Conservation (phyloP, 495 filamentous ascomycete species). For the Aspergillus bridgeri region DNA sequence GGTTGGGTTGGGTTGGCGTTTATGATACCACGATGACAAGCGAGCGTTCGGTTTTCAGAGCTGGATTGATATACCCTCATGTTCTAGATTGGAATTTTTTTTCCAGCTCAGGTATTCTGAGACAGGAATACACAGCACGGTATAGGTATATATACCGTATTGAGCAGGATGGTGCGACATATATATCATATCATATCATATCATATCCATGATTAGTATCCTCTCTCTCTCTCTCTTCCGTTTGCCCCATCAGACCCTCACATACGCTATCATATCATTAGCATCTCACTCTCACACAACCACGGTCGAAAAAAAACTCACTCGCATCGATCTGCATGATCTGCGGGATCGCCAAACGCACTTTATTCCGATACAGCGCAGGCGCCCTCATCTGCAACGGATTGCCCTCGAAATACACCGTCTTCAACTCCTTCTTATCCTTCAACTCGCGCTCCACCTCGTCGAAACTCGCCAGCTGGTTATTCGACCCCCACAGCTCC, state of each 20-base stretch:
- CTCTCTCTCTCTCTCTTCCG: not conserved
- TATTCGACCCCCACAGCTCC: slow-evolving; percentile 94
- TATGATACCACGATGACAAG: too few relatives aligned
- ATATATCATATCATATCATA: not conserved
- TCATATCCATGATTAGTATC: too few relatives aligned
- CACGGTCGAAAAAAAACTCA: slow-evolving; percentile 50
- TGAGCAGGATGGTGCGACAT: too few relatives aligned
- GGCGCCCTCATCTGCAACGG: slow-evolving; percentile 74
- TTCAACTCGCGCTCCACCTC: slow-evolving; percentile 79
- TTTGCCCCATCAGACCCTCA: slow-evolving; percentile 17
- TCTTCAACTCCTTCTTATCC: slow-evolving; percentile 75
- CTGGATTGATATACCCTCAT: too few relatives aligned
- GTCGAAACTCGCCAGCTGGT: slow-evolving; percentile 69
- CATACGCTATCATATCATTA: slow-evolving; percentile 24
- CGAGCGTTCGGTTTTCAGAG: too few relatives aligned
- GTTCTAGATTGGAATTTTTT: too few relatives aligned
- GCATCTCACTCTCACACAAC: not conserved
- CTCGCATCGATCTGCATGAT: slow-evolving; percentile 94
- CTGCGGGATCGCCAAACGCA: slow-evolving; percentile 80
- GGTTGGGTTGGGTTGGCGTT: too few relatives aligned
- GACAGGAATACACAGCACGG: too few relatives aligned
- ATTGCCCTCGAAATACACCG: slow-evolving; percentile 97
- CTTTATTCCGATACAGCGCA: slow-evolving; percentile 88
- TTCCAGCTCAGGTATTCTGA: too few relatives aligned
- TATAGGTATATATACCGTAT: too few relatives aligned